Evolutionary conservation across 2,329 filamentous ascomycete genomes (phyloP).

Genomic region (Aureobasidium sp.): DNA sequence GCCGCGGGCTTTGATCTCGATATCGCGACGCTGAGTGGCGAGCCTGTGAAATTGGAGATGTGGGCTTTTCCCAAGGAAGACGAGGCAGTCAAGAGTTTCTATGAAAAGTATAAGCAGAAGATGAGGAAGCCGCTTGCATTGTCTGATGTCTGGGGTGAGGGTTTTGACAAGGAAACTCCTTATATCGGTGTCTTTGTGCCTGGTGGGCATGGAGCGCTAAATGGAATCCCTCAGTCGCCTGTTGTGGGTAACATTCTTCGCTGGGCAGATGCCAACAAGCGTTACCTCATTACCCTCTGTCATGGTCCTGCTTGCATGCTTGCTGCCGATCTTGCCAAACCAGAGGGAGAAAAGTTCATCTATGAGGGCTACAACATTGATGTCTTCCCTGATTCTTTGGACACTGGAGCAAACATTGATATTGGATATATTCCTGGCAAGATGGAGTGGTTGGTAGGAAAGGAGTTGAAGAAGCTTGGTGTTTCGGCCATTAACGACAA

Average conservation of each 20-base stretch:
- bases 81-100: neutral
- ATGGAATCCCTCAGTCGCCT: neutral
- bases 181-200: neutral
- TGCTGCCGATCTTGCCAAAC: neutral
- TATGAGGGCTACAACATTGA: conserved; percentile 4
- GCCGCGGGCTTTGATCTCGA: neutral
- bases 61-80: neutral
- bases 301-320: conserved; percentile 4
- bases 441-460: neutral
- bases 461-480: neutral
- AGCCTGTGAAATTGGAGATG: neutral
- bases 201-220: neutral
- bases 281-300: neutral
- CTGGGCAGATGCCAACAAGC: neutral
- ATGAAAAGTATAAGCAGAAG: neutral
- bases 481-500: neutral
- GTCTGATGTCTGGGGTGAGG: neutral
- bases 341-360: neutral
- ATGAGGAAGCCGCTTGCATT: neutral
- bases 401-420: neutral
- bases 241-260: neutral
- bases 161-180: neutral
- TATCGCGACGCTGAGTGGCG: neutral
- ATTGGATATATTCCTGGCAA: conserved; percentile 5
- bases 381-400: neutral